Base-by-base conservation (phyloP, 2,329 filamentous ascomycete genomes). In the Dothiorella sarmentorum region DNA sequence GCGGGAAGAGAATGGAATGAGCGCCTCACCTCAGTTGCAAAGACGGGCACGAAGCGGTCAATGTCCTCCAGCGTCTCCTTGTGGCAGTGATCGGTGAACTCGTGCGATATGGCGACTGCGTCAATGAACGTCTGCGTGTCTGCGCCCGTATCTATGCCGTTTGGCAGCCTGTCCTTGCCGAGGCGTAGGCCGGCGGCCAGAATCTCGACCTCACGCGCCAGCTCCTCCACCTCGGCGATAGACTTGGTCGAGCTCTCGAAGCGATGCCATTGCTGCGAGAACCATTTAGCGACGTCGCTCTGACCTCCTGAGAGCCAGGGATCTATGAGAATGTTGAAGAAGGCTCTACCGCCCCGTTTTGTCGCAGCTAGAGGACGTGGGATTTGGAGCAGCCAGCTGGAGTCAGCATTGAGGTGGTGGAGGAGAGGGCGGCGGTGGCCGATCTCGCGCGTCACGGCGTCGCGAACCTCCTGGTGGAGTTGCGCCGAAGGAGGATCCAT, bases 1-100 rank as follows among this genome's bases (percentile, higher is more conserved):
- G 17, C 20, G 13, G 13, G 42, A 15, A 44, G 18, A 35, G 20
- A 15, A 4, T n/a, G n/a, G n/a, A n/a, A n/a, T n/a, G n/a, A n/a
- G 7, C 7, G 15, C 43, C 65, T 38, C 57, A 75, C 75, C 63
- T 73, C 77, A 2, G 82, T 80, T 11, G 85, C 85, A 60, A 87
- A 81, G 0, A 88, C 75, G 0, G 85, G 83, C 3, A 85, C 81
- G 42, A 75, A 68, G 1, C 64, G 63, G 5, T 81, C 73, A 3
- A 88, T 69, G 63, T 86, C 79, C 42, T 80, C 68, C 24, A 88
- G 72, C 13, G 85, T 88, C 2, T 80, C 76, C 61, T 80, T 76
- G 65, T 88, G 85, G 69, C 84, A 87, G 66, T 87, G 86, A 65
- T 88, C 85, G 1, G 85, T 87, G 63, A 88, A 88, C 67, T 88